phyloP scores from a whole-genome alignment of 2,329 filamentous ascomycete species.

The Penicillium sp. region DNA sequence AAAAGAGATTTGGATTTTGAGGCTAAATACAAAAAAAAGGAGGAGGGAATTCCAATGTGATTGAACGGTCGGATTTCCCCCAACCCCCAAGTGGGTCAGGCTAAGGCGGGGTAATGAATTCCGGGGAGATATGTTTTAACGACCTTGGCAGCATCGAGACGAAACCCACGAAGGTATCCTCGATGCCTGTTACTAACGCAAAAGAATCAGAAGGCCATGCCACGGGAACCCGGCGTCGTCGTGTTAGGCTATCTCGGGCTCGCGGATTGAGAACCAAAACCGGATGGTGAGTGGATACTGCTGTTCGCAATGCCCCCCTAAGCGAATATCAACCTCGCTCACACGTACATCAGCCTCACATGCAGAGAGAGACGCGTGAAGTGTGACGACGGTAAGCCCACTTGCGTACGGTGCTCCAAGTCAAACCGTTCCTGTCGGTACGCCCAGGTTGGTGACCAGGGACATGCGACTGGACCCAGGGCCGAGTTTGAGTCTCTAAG shows the following conservation, averaged over 20 bases:
- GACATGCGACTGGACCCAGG: neutral
- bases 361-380: constrained; percentile 17
- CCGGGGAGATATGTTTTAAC: neutral
- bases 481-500: neutral
- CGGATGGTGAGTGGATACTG: constrained; percentile 9
- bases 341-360: constrained; percentile 10
- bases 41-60: neutral
- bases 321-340: constrained; percentile 2
- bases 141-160: constrained; percentile 1
- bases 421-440: constrained; percentile 11
- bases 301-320: neutral
- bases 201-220: neutral
- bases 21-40: neutral
- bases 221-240: constrained; percentile 4
- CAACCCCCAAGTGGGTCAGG: neutral
- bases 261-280: constrained; percentile 13
- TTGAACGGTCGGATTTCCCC: neutral
- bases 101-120: neutral
- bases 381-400: constrained; percentile 12
- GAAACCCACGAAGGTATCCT: neutral
- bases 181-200: neutral
- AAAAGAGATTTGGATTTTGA: neutral
- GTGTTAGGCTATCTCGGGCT: constrained; percentile 11
- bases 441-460: neutral
- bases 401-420: constrained; percentile 10